Conservation (phyloP, 768 basidiomycete genomes). For the Rhizopogon salebrosus region DNA sequence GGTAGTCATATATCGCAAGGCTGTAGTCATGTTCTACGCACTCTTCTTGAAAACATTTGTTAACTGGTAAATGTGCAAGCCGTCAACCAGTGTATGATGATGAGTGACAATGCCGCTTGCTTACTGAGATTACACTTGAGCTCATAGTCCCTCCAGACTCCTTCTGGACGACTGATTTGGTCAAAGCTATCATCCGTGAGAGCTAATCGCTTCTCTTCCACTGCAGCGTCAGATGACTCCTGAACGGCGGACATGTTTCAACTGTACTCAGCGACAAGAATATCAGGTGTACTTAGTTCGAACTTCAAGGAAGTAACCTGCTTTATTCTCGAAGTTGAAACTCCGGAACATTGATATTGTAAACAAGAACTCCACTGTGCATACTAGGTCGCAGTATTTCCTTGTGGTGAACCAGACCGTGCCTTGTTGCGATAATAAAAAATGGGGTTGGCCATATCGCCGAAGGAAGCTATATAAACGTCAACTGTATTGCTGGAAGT, state of each 20-base stretch:
- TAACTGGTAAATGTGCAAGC: slow-evolving; percentile 26
- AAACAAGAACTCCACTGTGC: too few relatives aligned
- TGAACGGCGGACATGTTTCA: neutral
- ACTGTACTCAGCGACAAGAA: neutral
- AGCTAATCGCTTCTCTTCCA: slow-evolving; percentile 13
- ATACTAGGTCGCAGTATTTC: too few relatives aligned
- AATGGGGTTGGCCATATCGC: too few relatives aligned
- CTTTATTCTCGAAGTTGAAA: too few relatives aligned
- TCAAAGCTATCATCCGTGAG: slow-evolving; percentile 11
- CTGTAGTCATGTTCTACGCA: slow-evolving; percentile 15
- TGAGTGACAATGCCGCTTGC: neutral
- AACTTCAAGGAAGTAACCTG: too few relatives aligned
- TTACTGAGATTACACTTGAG: slow-evolving; percentile 29
- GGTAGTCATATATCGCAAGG: neutral
- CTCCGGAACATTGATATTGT: too few relatives aligned
- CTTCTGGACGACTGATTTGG: slow-evolving; percentile 10
- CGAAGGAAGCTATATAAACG: too few relatives aligned
- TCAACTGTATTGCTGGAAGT: too few relatives aligned
- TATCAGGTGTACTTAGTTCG: neutral
- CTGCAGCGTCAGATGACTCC: neutral
- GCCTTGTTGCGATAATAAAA: too few relatives aligned
- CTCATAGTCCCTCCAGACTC: slow-evolving; percentile 27
- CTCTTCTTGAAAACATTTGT: slow-evolving; percentile 43
- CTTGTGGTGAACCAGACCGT: too few relatives aligned
- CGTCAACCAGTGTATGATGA: neutral